Evolutionary conservation across 805 yeast species (phyloP).

Genomic region (Saturnispora serradocipensis): DNA sequence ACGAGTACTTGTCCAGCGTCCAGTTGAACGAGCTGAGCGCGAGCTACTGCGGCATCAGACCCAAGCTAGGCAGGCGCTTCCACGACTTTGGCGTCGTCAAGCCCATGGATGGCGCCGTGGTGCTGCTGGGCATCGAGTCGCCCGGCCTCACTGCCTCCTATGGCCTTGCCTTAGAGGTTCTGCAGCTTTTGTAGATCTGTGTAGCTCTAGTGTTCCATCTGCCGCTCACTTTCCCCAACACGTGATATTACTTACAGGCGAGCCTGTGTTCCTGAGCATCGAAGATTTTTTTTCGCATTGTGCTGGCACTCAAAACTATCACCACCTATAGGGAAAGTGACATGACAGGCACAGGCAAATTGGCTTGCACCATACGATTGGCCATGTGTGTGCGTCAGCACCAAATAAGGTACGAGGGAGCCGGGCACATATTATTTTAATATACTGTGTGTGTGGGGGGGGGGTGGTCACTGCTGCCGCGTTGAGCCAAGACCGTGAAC

Average conservation of each 20-base stretch:
- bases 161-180: background rate
- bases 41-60: conserved; percentile 76
- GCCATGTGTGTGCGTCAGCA: too few relatives aligned
- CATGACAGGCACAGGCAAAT: background rate
- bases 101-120: background rate
- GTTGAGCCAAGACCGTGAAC: background rate
- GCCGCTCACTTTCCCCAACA: background rate
- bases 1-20: conserved; percentile 66
- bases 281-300: too few relatives aligned
- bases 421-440: too few relatives aligned
- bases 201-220: too few relatives aligned
- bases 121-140: background rate
- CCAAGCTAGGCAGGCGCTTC: conserved; percentile 52
- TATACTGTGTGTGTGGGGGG: too few relatives aligned
- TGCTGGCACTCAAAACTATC: background rate
- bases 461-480: too few relatives aligned
- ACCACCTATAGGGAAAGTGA: background rate
- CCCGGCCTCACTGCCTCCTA: background rate
- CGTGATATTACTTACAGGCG: background rate
- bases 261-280: background rate
- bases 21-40: conserved; percentile 45
- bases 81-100: conserved; percentile 58
- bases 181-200: too few relatives aligned
- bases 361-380: too few relatives aligned
- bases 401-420: too few relatives aligned